These are phyloP conservation scores for Entomortierella chlamydospora DNA, from an alignment of 192 early-diverging fungal genomes.

Conservation along the genomic window DNA sequence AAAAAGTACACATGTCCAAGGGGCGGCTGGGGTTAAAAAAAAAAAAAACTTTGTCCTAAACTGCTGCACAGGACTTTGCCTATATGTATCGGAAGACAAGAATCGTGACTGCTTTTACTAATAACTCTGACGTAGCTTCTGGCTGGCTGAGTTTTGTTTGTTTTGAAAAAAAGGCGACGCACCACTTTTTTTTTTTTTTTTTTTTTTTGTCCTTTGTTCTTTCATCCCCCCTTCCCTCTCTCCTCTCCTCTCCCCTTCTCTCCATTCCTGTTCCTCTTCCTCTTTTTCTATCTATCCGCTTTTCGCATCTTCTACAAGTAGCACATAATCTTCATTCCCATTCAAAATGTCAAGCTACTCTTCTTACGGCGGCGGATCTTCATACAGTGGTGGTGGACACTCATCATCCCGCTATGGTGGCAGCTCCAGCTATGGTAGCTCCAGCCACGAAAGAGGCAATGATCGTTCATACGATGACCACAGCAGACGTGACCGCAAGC, in stretches of 20 bases:
- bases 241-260: background rate
- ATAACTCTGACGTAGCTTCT: no score
- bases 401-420: slow-evolving; percentile 39
- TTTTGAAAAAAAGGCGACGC: no score
- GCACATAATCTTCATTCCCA: background rate
- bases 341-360: slow-evolving; percentile 33
- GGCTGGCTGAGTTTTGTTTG: no score
- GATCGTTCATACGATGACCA: slow-evolving; percentile 72
- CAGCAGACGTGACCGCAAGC: slow-evolving; percentile 74
- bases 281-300: background rate
- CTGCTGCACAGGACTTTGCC: no score
- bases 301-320: background rate
- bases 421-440: slow-evolving; percentile 17
- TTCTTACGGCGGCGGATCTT: slow-evolving; percentile 44
- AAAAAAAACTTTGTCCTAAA: no score
- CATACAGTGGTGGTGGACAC: slow-evolving; percentile 20
- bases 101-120: no score
- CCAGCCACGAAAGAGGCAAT: slow-evolving; percentile 61
- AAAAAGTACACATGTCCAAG: no score
- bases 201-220: background rate
- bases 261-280: background rate
- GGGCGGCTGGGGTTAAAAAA: no score
- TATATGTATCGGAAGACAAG: no score
- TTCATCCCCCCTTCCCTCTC: background rate
- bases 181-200: background rate